Evolutionary conservation across 495 filamentous ascomycete genomes (phyloP).

Genomic region (Annulohypoxylon stygium): DNA sequence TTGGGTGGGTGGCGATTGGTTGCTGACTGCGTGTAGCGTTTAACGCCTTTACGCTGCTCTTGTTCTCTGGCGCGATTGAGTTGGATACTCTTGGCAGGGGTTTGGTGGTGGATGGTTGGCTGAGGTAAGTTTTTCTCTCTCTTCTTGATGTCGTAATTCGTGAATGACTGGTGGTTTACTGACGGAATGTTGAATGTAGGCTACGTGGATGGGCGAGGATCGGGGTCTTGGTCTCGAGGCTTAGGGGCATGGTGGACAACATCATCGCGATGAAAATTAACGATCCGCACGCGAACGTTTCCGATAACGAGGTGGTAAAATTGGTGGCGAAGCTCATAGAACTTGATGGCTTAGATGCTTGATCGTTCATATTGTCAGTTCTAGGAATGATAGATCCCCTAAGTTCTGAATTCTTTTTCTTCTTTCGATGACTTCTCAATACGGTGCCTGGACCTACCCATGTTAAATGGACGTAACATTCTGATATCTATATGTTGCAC

Average conservation of each 20-base stretch:
- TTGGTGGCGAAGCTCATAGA: constrained; percentile 84
- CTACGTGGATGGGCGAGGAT: constrained; percentile 95
- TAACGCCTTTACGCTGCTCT: constrained; percentile 87
- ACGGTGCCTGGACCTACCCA: too few species aligned
- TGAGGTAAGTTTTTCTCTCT: constrained; percentile 61
- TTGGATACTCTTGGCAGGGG: constrained; percentile 91
- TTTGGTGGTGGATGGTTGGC: constrained; percentile 92
- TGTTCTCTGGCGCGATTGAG: constrained; percentile 88
- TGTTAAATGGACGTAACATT: too few species aligned
- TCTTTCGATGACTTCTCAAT: background rate
- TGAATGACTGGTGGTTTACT: background rate
- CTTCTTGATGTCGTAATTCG: background rate
- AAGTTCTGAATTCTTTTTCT: background rate
- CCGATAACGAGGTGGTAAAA: constrained; percentile 76
- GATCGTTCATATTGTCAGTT: constrained; percentile 4
- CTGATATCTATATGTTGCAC: too few species aligned
- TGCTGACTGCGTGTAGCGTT: constrained; percentile 69
- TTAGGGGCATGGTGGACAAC: constrained; percentile 88
- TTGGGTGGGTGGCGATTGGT: background rate
- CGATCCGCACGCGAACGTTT: constrained; percentile 72
- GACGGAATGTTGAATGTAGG: constrained; percentile 13
- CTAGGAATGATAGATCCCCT: background rate
- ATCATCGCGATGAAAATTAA: constrained; percentile 83
- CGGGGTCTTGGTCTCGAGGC: constrained; percentile 85
- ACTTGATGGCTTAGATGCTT: constrained; percentile 84